Evolutionary conservation across 352 stramenopile species (phyloP), one percentile per base, ranked within the genome.

Genomic region (Globisporangium spiculum): DNA sequence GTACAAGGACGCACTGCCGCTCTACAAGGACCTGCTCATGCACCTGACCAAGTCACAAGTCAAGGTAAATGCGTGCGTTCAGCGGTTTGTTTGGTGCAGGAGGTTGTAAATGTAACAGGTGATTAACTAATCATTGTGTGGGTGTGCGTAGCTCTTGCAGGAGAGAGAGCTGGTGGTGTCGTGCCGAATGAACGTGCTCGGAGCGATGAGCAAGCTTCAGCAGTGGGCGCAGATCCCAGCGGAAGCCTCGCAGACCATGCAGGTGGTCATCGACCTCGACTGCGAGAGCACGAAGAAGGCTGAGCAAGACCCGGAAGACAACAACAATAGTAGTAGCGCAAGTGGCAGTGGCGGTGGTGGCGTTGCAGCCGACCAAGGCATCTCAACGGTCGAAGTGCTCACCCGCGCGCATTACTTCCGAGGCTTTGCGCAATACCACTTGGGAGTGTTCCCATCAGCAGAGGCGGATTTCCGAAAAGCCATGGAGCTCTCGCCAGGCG

Each of bases 21-120:
- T 90, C 50, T 92, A 92, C 66, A 79, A 80, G 24, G 84, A 90
- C 56, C 74, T 91, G 55, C 79, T 92, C 63, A 84, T 89, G 79
- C 79, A 90, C 50, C 72, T 92, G 27, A 89, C 82, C 58, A 79
- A 76, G 64, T 91, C 83, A 1, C 84, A 91, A 24, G 83, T 90
- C 65, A 78, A 82, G 65, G 79, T 84, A 16, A 14, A 67, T 44
- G 20, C 10, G 4, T n/a, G 56, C 2, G 1, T 22, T 20, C 14
- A 16, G 20, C 2, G 12, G 3, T 14, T 16, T 63, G 5, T 54
- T 10, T 16, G 32, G 8, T 64, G 36, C 10, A n/a, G 5, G 8
- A 22, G 38, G 38, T 0, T 53, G 6, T 32, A 9, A 4, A 30
- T 36, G 34, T 2, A 24, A 20, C 27, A 27, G 5, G 14, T 44